These are phyloP conservation scores for Endoconidiophora polonica DNA, from an alignment of 2,329 filamentous ascomycete genomes.

Conservation along the genomic window DNA sequence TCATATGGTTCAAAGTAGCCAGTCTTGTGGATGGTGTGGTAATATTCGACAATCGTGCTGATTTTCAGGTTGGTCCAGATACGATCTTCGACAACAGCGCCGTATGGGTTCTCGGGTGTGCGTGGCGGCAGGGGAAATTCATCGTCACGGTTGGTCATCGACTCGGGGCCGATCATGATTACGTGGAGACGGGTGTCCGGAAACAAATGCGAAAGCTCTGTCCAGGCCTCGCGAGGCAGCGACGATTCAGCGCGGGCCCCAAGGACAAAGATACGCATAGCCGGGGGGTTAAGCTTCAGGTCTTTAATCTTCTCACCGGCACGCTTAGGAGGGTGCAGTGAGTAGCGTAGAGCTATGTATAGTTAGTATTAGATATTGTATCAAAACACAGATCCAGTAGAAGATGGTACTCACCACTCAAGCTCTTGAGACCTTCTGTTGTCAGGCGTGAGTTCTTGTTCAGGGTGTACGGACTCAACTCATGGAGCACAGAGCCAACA, in stretches of 20 bases:
- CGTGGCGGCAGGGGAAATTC: slow-evolving; percentile 84
- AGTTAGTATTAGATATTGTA: slow-evolving; percentile 5
- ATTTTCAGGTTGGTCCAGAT: slow-evolving; percentile 86
- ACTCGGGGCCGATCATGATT: slow-evolving; percentile 89
- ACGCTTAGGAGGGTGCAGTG: slow-evolving; percentile 68
- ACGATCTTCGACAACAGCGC: slow-evolving; percentile 83
- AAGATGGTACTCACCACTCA: slow-evolving; percentile 51
- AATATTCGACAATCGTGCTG: slow-evolving; percentile 94
- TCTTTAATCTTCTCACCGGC: slow-evolving; percentile 60
- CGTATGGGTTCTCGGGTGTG: slow-evolving; percentile 76
- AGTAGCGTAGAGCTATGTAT: slow-evolving; percentile 65
- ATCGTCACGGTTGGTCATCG: slow-evolving; percentile 82
- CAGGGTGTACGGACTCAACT: slow-evolving; percentile 82
- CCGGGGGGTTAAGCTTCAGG: slow-evolving; percentile 67
- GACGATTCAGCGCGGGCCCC: slow-evolving; percentile 96
- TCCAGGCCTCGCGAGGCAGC: slow-evolving; percentile 82
- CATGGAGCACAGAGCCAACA: slow-evolving; percentile 79
- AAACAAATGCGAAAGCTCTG: slow-evolving; percentile 87
- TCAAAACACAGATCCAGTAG: not conserved
- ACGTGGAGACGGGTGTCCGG: slow-evolving; percentile 81
- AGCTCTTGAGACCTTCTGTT: slow-evolving; percentile 76
- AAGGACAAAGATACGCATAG: slow-evolving; percentile 81
- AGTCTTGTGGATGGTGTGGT: slow-evolving; percentile 85
- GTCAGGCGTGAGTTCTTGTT: slow-evolving; percentile 62
- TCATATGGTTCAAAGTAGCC: slow-evolving; percentile 88